Percentiles rank a stretch among this genome's conserved stretches.
Evolutionary conservation across 306 rosid species (phyloP).

Genomic region (Cicer pinnatifidum): DNA sequence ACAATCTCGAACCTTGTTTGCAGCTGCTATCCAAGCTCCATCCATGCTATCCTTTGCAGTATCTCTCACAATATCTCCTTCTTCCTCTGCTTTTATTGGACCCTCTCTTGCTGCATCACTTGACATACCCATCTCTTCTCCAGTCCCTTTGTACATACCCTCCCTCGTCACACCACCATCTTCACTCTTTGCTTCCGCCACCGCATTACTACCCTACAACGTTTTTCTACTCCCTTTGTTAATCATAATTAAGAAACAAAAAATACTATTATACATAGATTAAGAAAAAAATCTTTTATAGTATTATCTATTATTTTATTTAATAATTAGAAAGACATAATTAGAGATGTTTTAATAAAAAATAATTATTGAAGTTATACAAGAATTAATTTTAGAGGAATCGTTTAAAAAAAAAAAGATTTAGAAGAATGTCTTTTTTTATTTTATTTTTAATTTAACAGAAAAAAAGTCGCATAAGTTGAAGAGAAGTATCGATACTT

Average conservation of each 20-base stretch:
- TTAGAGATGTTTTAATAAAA: too few species aligned
- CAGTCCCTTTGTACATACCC: conserved; percentile 32
- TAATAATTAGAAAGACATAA: too few species aligned
- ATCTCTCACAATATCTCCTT: conserved; percentile 41
- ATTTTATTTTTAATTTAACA: too few species aligned
- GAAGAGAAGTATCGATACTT: conserved; percentile 19
- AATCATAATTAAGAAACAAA: background rate
- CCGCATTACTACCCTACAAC: conserved; percentile 44
- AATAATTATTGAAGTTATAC: too few species aligned
- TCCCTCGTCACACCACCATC: conserved; percentile 23
- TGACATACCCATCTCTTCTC: conserved; percentile 9
- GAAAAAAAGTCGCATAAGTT: background rate
- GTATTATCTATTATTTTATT: too few species aligned
- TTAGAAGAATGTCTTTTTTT: too few species aligned
- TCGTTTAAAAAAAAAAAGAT: too few species aligned
- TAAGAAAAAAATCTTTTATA: too few species aligned
- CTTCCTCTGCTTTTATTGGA: conserved; percentile 41
- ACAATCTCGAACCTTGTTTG: conserved; percentile 29
- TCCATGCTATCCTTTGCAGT: conserved; percentile 46
- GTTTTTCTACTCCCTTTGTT: background rate
- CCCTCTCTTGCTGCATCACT: conserved; percentile 39
- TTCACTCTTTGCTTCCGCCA: conserved; percentile 30
- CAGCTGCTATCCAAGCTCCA: conserved; percentile 49
- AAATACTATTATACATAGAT: too few species aligned
- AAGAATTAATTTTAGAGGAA: too few species aligned